Evolutionary conservation across 768 basidiomycete genomes (phyloP), one percentile per base, ranked within the genome.

Genomic region (Russula compacta): DNA sequence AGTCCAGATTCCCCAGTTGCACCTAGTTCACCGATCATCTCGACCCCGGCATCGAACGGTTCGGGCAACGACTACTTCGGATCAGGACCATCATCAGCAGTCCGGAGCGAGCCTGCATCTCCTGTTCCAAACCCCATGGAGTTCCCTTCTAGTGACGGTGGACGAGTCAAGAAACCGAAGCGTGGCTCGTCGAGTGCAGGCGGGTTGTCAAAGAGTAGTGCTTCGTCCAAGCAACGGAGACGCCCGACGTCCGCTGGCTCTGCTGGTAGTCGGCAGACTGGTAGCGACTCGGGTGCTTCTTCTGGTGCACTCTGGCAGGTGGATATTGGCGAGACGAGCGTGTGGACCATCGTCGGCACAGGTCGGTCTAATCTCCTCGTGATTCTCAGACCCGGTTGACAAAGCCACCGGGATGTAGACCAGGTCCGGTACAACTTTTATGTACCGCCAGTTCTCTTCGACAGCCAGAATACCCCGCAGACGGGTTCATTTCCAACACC

Each of bases 401-500:
- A 36, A 24, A 14, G 6, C 12, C 0, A 42, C 14, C 53, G 60
- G 40, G 17, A 50, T 61, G 59, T 74, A 86, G 92, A 95, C 69
- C 89, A 93, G 82, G 82, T 92, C 56, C 86, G 92, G 63, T 93
- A 94, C 75, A 92, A 94, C 73, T 95, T 94, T 73, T 94, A 92
- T 69, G 86, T 94, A 12, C 92, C 92, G 36, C 89, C 89, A 1
- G 81, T 86, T 29, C 77, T 93, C 47, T 90, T 88, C 70, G 89
- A 92, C 75, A 84, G 84, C 67, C 88, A 87, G 71, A 84, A 83
- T 64, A 80, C 83, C n/a, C 77, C 83, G 19, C 83, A 83, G 68
- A 83, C 79, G 8, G 80, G 83, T 6, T 85, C 87, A 21, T 91
- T 86, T 79, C 87, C 88, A 36, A 82, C 87, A 59, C 87, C 89